These are phyloP conservation scores for Apiotrichum montevideense DNA, from an alignment of 1,284 basidiomycete species.

Conservation along the genomic window DNA sequence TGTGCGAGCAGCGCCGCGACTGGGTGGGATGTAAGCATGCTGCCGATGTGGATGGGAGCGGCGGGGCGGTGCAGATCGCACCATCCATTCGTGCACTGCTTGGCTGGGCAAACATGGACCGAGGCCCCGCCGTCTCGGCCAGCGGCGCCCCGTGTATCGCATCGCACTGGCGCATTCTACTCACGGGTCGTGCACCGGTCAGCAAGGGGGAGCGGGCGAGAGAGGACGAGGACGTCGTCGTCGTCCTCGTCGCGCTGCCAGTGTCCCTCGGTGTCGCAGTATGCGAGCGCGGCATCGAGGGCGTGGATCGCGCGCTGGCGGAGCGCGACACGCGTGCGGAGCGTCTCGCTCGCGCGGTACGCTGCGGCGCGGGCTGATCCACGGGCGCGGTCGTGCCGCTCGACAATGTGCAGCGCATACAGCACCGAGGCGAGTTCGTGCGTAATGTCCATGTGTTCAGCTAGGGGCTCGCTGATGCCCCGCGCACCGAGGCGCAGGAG, in stretches of 20 bases:
- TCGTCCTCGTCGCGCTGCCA: slow-evolving; percentile 14
- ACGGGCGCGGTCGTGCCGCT: slow-evolving; percentile 16
- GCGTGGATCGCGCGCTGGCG: slow-evolving; percentile 10
- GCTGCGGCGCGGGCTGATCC: slow-evolving; percentile 17
- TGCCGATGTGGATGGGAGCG: not conserved
- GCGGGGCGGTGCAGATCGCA: not conserved
- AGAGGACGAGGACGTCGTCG: slow-evolving; percentile 16
- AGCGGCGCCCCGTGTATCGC: too few relatives aligned
- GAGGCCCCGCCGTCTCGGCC: too few relatives aligned
- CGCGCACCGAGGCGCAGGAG: slow-evolving; percentile 8
- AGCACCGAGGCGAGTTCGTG: slow-evolving; percentile 15
- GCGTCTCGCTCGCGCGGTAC: slow-evolving; percentile 12
- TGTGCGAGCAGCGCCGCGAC: slow-evolving; percentile 17
- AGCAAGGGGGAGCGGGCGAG: slow-evolving; percentile 9
- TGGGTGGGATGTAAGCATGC: slow-evolving; percentile 2
- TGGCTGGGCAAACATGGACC: too few relatives aligned
- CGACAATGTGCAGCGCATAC: slow-evolving; percentile 20
- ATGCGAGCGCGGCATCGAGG: slow-evolving; percentile 17
- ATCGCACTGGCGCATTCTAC: not conserved
- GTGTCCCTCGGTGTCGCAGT: slow-evolving; percentile 1
- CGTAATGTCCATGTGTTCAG: slow-evolving; percentile 9
- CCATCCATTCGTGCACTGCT: too few relatives aligned
- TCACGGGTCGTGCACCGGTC: slow-evolving; percentile 9
- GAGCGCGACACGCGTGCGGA: slow-evolving; percentile 8
- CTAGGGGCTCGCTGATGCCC: not conserved